A percentile compares a stretch with the other conserved stretches of the same genome.
These are phyloP conservation scores for Zarea fungicola DNA, from an alignment of 2,329 filamentous ascomycete genomes.

Conservation along the genomic window DNA sequence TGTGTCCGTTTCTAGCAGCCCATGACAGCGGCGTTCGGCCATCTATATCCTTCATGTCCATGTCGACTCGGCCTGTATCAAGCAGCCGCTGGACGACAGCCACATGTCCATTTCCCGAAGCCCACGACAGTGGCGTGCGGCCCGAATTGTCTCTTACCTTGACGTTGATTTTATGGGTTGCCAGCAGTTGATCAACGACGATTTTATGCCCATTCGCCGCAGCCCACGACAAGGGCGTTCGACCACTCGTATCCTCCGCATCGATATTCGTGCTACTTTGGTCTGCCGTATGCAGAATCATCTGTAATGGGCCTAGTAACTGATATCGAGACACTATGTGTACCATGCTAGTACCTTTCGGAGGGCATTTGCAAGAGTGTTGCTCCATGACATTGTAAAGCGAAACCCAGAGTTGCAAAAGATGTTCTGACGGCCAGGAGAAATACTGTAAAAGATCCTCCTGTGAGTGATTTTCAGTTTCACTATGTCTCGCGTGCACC, in stretches of 20 bases:
- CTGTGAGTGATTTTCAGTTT: background rate
- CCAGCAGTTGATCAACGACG: background rate
- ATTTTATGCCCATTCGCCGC: background rate
- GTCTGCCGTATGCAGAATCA: too few species aligned
- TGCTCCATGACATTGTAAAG: too few species aligned
- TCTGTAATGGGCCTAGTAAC: too few species aligned
- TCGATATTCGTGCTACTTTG: too few species aligned
- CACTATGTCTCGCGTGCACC: constrained; percentile 14
- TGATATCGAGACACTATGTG: too few species aligned
- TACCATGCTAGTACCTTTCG: too few species aligned
- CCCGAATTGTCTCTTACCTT: background rate
- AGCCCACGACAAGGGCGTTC: background rate
- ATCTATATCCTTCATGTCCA: background rate
- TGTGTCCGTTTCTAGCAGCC: background rate
- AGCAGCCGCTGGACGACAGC: background rate
- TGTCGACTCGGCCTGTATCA: background rate
- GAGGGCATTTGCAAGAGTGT: too few species aligned
- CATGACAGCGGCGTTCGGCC: background rate
- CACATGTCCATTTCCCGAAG: background rate
- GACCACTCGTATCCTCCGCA: background rate
- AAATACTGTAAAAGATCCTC: background rate
- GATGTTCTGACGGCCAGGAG: too few species aligned
- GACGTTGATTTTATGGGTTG: background rate
- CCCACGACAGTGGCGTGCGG: constrained; percentile 8
- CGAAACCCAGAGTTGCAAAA: too few species aligned